Conservation (phyloP, 1,139 yeast species). For the Blastobotrys petasosporus region DNA sequence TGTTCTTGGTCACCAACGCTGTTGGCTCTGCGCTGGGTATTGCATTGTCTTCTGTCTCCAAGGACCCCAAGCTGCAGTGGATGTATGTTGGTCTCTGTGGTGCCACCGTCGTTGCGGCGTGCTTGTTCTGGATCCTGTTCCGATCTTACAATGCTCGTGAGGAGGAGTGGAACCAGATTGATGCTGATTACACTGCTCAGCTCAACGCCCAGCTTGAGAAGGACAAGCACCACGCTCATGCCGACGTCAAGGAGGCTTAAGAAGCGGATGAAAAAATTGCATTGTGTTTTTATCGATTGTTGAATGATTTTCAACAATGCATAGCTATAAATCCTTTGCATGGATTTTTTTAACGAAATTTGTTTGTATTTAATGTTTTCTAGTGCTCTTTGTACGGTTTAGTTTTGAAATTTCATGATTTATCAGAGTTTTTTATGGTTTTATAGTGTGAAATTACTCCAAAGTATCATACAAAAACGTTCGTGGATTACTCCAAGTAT, state of each 20-base stretch:
- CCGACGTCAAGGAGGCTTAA: neutral
- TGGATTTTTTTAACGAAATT: no score
- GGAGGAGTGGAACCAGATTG: conserved; percentile 56
- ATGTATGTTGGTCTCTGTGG: conserved; percentile 57
- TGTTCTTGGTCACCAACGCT: conserved; percentile 57
- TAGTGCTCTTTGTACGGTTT: no score
- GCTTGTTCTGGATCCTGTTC: conserved; percentile 58
- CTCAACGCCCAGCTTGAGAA: conserved; percentile 24
- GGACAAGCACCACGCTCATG: conserved; percentile 10
- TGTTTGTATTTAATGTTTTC: no score
- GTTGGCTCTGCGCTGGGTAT: conserved; percentile 68
- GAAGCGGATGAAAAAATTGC: neutral
- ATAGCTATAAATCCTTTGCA: no score
- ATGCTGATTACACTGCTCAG: conserved; percentile 34
- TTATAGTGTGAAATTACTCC: no score
- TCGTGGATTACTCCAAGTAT: no score
- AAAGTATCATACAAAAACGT: no score
- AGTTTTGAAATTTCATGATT: no score
- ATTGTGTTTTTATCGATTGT: neutral
- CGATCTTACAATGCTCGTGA: conserved; percentile 51
- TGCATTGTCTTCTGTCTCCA: conserved; percentile 60
- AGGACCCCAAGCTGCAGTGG: conserved; percentile 65
- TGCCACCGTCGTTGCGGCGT: conserved; percentile 55
- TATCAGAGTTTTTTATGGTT: no score
- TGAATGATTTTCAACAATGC: neutral